Base-by-base conservation (phyloP, 768 basidiomycete genomes). In the Suillus decipiens region DNA sequence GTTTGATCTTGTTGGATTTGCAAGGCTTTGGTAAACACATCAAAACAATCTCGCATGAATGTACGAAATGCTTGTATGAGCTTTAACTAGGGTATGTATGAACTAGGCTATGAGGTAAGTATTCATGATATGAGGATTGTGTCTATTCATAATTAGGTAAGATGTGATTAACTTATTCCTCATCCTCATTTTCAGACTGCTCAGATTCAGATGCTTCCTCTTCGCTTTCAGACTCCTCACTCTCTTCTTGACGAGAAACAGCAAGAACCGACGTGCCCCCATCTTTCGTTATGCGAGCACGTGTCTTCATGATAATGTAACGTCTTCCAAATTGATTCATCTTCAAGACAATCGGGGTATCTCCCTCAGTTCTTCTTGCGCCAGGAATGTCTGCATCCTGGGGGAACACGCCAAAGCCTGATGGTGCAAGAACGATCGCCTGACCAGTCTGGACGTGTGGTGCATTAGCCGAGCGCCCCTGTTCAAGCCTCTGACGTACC, bases 371-470 rank as follows among this genome's bases (percentile, higher is more conserved):
- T 22, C 63, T 61, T 41, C 59, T 62, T 34, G 39, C 14, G 22
- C 14, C 10, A n/a, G 24, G 9, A 12, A 43, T 59, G 34, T 34
- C 33, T 34, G 7, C 48, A 37, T 37, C 22, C 10, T 57, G 22
- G 28, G 65, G 51, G 57, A 80, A 77, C 5, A 77, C 60, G 4
- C 76, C 79, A 42, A 87, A 71, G 1, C 81, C 85, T 1, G 85
- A 81, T 2, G 87, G 84, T 9, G 84, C 84, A n/a, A 87, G 77
- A 12, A 88, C 75, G n/a, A 88, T 79, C 0, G 87, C 84, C 69
- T 88, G 78, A 0, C 87, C 87, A 2, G 87, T 88, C 87, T 89
- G 10, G 48, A 59, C 54, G 60, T 62, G 58, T 36, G 14, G 39
- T 48, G 12, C 57, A 14, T 15, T 22, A 56, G 34, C 22, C 47